Evolutionary conservation across 1,284 basidiomycete genomes (phyloP).

Genomic region (Marasmius oreades): DNA sequence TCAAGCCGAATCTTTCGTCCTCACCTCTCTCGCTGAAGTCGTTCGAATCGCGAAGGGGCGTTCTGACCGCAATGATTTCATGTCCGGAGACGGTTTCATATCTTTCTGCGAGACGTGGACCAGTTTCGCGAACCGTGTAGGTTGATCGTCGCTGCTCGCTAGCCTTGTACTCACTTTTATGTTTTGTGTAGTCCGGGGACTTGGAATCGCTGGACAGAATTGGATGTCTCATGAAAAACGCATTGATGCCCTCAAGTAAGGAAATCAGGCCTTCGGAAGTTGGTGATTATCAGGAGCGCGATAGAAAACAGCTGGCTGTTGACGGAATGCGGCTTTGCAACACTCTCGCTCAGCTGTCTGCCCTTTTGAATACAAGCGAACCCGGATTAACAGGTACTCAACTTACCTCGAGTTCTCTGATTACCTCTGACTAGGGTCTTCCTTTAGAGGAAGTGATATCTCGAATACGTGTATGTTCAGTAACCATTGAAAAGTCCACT

Average conservation of each 20-base stretch:
- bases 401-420: not conserved
- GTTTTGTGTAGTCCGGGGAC: conserved; percentile 42
- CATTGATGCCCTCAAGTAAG: conserved; percentile 13
- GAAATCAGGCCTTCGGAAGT: not conserved
- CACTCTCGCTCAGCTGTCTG: conserved; percentile 39
- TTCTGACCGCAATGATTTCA: conserved; percentile 34
- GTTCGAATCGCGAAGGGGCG: conserved; percentile 33
- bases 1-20: conserved; percentile 33
- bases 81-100: conserved; percentile 48
- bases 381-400: conserved; percentile 5
- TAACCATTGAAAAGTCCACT: not conserved
- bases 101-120: conserved; percentile 66
- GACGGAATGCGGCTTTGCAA: conserved; percentile 38
- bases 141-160: conserved; percentile 7
- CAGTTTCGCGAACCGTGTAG: conserved; percentile 47
- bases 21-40: conserved; percentile 39
- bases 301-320: conserved; percentile 21
- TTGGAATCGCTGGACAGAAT: conserved; percentile 47
- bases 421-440: not conserved
- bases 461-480: not conserved
- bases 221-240: conserved; percentile 34
- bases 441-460: not conserved
- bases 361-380: conserved; percentile 28
- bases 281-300: not conserved
- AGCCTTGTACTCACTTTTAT: not conserved